Percentiles rank a stretch among this genome's conserved stretches.
phyloP scores from a whole-genome alignment of 2,329 filamentous ascomycete genomes.

The Dactylonectria macrodidyma region DNA sequence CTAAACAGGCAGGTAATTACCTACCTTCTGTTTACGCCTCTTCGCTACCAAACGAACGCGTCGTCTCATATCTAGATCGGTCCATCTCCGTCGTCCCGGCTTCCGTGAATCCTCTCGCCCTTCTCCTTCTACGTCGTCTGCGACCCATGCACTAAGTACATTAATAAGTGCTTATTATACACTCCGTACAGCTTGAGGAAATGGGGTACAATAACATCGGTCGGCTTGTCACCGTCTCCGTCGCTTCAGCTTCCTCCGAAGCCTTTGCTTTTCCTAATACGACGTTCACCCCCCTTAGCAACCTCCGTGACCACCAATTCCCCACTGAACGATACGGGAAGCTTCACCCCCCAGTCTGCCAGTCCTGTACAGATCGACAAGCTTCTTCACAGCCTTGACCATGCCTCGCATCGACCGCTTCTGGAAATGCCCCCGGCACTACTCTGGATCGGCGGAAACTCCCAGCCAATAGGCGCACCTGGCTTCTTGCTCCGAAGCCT shows the following conservation, averaged over 20 bases:
- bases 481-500: background rate
- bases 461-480: constrained; percentile 36
- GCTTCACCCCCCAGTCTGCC: constrained; percentile 10
- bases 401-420: constrained; percentile 43
- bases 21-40: no score
- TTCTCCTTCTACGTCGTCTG: background rate
- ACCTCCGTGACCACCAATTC: constrained; percentile 9
- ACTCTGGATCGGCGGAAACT: constrained; percentile 5
- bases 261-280: constrained; percentile 18
- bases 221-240: background rate
- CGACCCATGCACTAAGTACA: background rate
- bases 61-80: background rate
- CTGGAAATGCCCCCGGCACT: constrained; percentile 45
- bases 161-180: background rate
- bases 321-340: constrained; percentile 33
- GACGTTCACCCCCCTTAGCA: constrained; percentile 9
- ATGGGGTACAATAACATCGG: background rate
- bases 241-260: background rate
- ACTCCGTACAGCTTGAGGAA: background rate
- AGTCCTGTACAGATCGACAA: constrained; percentile 45
- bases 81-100: background rate
- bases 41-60: background rate
- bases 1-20: constrained; percentile 5
- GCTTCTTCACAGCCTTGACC: constrained; percentile 45
- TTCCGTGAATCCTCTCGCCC: background rate